These are phyloP conservation scores for Suhomyces bokatorum DNA, from an alignment of 1,139 yeast genomes.

Conservation along the genomic window DNA sequence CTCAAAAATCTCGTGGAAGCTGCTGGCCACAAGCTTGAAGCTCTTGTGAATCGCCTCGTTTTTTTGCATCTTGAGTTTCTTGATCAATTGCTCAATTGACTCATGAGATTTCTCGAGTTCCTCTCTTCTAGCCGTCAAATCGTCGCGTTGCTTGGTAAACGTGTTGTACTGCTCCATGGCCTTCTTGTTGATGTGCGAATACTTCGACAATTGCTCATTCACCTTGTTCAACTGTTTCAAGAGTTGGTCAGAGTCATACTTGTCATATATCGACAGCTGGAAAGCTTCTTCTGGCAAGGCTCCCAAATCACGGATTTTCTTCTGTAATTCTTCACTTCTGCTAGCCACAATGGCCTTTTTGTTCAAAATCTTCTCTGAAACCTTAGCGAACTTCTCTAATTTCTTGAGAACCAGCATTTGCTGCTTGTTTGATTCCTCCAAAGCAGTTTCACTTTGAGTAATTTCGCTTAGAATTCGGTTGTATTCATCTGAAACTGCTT, in stretches of 20 bases:
- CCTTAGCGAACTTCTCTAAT: slow-evolving; percentile 63
- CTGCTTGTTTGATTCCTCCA: slow-evolving; percentile 55
- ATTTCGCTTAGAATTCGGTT: slow-evolving; percentile 34
- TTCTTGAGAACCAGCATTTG: slow-evolving; percentile 56
- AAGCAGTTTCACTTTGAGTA: slow-evolving; percentile 36
- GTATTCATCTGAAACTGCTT: slow-evolving; percentile 21
- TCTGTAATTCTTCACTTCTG: slow-evolving; percentile 72
- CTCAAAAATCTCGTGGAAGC: slow-evolving; percentile 74
- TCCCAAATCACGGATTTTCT: slow-evolving; percentile 79
- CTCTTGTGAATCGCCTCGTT: slow-evolving; percentile 80
- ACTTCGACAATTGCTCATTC: slow-evolving; percentile 59
- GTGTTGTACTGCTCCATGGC: slow-evolving; percentile 83
- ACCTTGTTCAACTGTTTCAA: slow-evolving; percentile 56
- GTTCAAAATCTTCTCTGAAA: slow-evolving; percentile 64
- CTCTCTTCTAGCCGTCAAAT: slow-evolving; percentile 59
- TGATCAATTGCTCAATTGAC: slow-evolving; percentile 73
- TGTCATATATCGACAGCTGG: slow-evolving; percentile 39
- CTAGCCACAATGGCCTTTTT: slow-evolving; percentile 60
- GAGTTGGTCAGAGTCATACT: slow-evolving; percentile 53
- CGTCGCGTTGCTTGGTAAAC: slow-evolving; percentile 73
- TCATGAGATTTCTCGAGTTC: slow-evolving; percentile 71
- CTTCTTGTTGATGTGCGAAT: slow-evolving; percentile 81
- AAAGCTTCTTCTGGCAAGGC: slow-evolving; percentile 87
- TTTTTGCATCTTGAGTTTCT: slow-evolving; percentile 73
- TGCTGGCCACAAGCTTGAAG: slow-evolving; percentile 71